Base-by-base conservation (phyloP, 2,329 filamentous ascomycete species). In the Penicillium sclerotiorum region DNA sequence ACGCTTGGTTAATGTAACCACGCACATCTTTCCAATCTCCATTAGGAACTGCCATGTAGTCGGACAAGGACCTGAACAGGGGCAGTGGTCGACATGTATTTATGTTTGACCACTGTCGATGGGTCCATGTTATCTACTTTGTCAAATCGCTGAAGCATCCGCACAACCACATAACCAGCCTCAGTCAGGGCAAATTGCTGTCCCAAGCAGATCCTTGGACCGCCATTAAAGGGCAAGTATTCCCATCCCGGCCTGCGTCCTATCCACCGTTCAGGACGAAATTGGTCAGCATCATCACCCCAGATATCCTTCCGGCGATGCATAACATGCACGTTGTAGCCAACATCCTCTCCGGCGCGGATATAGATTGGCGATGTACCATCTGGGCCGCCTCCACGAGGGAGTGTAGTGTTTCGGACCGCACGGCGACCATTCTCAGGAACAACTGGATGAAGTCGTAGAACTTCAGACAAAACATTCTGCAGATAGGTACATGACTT, bases 131-230 rank as follows among this genome's bases (percentile, higher is more conserved):
- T n/a, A n/a, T n/a, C n/a, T n/a, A n/a, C n/a, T n/a, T n/a, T n/a
- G n/a, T 85, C 82, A 64, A 87, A 94, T 20, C 80, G 77, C 74
- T 93, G 89, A 64, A 91, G 81, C 56, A 93, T 63, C 35, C 89
- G 77, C 20, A 86, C 84, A 52, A 90, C 78, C 8, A 87, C 84
- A 66, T 92, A 92, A 0, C 66, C 63, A 2, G 68, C 63, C 75
- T 92, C 87, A 0, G 87, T 90, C 39, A 92, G 72, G 11, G 89
- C 89, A 67, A 91, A 93, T 69, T 92, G 87, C 77, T 93, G 87
- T 1, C 88, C 87, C 50, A 91, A 82, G 69, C 88, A 89, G 63
- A 89, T 87, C 25, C 88, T 76, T 35, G 87, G 85, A 1, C 87
- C 87, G 8, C 85, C 85, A 65, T 89, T 90, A 70, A 90, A 90